Percentiles rank a stretch among this genome's conserved stretches.
Conservation (phyloP, 768 basidiomycete genomes). For the Gyrodon lividus region DNA sequence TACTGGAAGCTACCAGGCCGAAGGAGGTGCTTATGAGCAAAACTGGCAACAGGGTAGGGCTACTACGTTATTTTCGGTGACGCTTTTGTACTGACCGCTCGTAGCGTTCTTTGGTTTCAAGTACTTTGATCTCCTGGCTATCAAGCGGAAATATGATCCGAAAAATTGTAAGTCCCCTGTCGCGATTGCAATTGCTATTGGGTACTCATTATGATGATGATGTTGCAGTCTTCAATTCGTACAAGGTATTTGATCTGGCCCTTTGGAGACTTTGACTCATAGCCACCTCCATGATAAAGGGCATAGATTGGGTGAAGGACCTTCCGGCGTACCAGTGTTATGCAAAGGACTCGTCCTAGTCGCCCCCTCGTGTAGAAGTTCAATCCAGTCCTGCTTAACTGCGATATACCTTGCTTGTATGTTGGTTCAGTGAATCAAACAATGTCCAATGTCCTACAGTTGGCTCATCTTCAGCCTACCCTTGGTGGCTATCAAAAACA, state of each 20-base stretch:
- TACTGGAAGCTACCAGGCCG: constrained; percentile 23
- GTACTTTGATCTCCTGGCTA: background rate
- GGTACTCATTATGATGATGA: background rate
- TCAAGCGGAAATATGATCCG: constrained; percentile 10
- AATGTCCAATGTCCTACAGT: too few species aligned
- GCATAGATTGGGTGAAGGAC: too few species aligned
- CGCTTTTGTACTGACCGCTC: background rate
- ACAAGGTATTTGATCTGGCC: constrained; percentile 1
- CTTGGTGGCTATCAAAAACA: too few species aligned
- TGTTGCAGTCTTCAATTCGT: background rate
- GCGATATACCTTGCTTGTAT: too few species aligned
- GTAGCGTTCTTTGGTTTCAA: constrained; percentile 8
- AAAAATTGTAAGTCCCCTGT: constrained; percentile 1
- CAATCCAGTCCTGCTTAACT: too few species aligned
- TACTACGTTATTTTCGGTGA: background rate
- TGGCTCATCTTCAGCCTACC: too few species aligned
- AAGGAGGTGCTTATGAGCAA: constrained; percentile 16
- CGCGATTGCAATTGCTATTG: background rate
- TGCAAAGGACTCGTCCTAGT: too few species aligned
- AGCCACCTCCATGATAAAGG: too few species aligned
- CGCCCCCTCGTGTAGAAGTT: too few species aligned
- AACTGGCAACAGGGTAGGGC: constrained; percentile 18
- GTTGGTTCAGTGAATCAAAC: too few species aligned
- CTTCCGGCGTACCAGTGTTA: too few species aligned
- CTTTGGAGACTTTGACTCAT: constrained; percentile 17